These are phyloP conservation scores for Exophiala sideris DNA, from an alignment of 2,329 filamentous ascomycete genomes.

Conservation along the genomic window DNA sequence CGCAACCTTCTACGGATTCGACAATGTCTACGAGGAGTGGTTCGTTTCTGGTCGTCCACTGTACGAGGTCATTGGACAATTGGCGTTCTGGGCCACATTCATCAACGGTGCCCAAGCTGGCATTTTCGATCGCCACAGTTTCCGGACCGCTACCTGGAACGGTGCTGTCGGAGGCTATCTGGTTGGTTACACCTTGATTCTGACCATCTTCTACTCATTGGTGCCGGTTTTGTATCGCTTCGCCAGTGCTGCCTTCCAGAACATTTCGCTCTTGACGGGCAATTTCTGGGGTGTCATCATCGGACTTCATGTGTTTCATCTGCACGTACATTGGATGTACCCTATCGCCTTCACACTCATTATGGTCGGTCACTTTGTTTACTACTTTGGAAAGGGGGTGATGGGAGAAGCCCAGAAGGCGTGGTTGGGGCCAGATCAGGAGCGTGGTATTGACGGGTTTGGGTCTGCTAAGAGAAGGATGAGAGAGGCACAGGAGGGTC, in stretches of 20 bases:
- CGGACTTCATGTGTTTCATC: slow-evolving; percentile 79
- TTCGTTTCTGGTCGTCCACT: slow-evolving; percentile 80
- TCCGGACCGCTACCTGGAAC: slow-evolving; percentile 64
- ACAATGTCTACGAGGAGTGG: slow-evolving; percentile 92
- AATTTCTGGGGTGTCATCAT: slow-evolving; percentile 98
- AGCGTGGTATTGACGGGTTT: slow-evolving; percentile 71
- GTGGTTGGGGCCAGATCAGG: slow-evolving; percentile 87
- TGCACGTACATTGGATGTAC: slow-evolving; percentile 82
- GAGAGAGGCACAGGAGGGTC: slow-evolving; percentile 21
- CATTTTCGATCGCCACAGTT: slow-evolving; percentile 81
- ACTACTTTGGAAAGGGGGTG: slow-evolving; percentile 79
- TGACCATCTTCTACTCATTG: slow-evolving; percentile 81
- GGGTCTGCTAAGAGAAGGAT: slow-evolving; percentile 82
- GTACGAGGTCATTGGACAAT: slow-evolving; percentile 89
- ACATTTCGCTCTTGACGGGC: slow-evolving; percentile 87
- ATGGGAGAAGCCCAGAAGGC: slow-evolving; percentile 90
- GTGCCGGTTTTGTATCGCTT: slow-evolving; percentile 87
- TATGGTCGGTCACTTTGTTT: slow-evolving; percentile 77
- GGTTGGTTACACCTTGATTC: slow-evolving; percentile 80
- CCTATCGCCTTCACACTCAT: slow-evolving; percentile 94
- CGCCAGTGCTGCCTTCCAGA: slow-evolving; percentile 89
- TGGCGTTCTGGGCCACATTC: slow-evolving; percentile 80
- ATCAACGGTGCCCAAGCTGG: slow-evolving; percentile 89
- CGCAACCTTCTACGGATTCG: slow-evolving; percentile 85
- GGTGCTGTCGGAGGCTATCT: slow-evolving; percentile 73